Evolutionary conservation across 345 rosid genomes (phyloP).

Genomic region (Punica granatum): DNA sequence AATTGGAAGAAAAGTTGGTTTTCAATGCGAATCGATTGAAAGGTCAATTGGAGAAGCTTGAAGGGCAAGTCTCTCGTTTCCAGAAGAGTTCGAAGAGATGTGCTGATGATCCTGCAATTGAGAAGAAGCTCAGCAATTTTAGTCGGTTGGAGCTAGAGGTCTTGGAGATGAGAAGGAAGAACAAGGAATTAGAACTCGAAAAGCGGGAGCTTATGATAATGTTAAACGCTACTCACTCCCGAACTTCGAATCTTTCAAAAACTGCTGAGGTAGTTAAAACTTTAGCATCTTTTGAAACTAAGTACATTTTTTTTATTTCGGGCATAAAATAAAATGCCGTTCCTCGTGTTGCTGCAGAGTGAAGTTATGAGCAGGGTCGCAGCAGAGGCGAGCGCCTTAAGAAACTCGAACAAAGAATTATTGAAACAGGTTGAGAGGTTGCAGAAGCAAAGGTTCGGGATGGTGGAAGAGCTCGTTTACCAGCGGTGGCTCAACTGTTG

Average conservation of each 20-base stretch:
- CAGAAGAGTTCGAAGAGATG: background rate
- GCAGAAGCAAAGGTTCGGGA: slow-evolving; percentile 27
- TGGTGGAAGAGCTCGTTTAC: slow-evolving; percentile 37
- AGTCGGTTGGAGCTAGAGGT: slow-evolving; percentile 12
- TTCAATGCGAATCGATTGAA: slow-evolving; percentile 7
- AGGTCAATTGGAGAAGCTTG: slow-evolving; percentile 13
- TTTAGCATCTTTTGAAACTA: background rate
- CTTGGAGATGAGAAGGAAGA: slow-evolving; percentile 19
- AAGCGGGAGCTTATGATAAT: slow-evolving; percentile 24
- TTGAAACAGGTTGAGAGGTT: slow-evolving; percentile 20
- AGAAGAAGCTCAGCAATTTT: slow-evolving; percentile 14
- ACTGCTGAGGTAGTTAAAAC: slow-evolving; percentile 15
- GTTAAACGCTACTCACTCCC: slow-evolving; percentile 18
- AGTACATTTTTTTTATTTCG: rapidly evolving
- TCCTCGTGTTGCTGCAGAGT: slow-evolving; percentile 12
- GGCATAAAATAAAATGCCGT: background rate
- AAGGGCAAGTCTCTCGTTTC: slow-evolving; percentile 19
- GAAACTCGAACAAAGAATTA: slow-evolving; percentile 15
- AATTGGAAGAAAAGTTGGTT: slow-evolving; percentile 17
- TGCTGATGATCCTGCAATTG: background rate
- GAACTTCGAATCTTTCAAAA: slow-evolving; percentile 16
- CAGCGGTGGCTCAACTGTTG: slow-evolving; percentile 33
- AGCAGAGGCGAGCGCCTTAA: slow-evolving; percentile 13
- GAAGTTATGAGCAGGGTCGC: slow-evolving; percentile 4
- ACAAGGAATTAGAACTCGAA: slow-evolving; percentile 30